Evolutionary conservation across 1,284 basidiomycete genomes (phyloP), one percentile per base, ranked within the genome.

Genomic region (Trichosporon inkin): DNA sequence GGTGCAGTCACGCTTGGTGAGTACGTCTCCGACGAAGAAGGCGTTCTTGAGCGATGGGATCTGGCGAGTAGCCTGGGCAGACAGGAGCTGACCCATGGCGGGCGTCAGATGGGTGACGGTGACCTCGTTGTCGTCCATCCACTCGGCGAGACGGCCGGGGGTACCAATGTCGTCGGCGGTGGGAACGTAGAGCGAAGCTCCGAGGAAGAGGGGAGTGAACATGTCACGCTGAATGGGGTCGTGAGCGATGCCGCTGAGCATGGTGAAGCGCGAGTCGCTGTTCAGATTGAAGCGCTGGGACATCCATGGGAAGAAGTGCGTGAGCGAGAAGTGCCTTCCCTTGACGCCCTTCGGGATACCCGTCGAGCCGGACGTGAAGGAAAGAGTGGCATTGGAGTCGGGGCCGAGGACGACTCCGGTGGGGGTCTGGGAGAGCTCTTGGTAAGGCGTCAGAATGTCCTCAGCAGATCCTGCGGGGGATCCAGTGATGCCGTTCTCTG

Each of bases 281-380:
- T 82, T 81, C 47, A 99, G 80, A 2, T 84, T 86, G 76, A 99
- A 99, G 17, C 87, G 82, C 74, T 92, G 81, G 19, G 89, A 88
- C 96, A 99, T 99, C 96, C 96, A 99, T 3, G 95, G 95, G 86
- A 99, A 99, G 84, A 99, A 99, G 78, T 99, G 96, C 0, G 96
- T 99, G 67, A 99, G 81, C 67, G 89, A 92, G 79, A 90, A 97
- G 77, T 99, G 96, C 51, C 96, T 82, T 0, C 96, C 96, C 70
- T 86, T 86, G 52, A 99, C 95, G 44, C 96, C 96, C 81, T 99
- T 99, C 2, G 96, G 96, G 57, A 99, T 94, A 53, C 96, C 96
- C 0, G 96, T 99, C 66, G 91, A 95, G 55, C 96, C 96, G 65
- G 90, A 95, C 1, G 96, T 99, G 80, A 99, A 99, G 0, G 90